Conservation (phyloP, 1,139 yeast species). For the Scheffersomyces illinoinensis region DNA sequence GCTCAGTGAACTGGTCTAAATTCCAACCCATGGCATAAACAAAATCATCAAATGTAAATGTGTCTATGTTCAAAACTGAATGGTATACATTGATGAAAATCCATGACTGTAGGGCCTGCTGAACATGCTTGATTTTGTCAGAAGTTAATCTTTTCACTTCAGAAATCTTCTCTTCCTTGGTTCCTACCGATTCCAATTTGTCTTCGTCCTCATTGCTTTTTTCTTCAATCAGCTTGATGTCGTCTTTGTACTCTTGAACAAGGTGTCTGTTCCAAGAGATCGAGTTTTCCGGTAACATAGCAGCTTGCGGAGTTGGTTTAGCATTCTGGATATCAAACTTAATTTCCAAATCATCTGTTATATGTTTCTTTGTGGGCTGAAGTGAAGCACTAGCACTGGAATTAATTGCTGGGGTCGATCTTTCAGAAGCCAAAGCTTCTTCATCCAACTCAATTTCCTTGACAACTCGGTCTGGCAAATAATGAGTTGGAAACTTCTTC, state of each 20-base stretch:
- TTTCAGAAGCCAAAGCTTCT: slow-evolving; percentile 8
- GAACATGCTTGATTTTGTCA: slow-evolving; percentile 16
- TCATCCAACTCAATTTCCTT: slow-evolving; percentile 20
- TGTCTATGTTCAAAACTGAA: slow-evolving; percentile 61
- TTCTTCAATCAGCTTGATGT: slow-evolving; percentile 9
- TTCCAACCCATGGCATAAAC: slow-evolving; percentile 63
- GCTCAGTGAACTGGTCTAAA: slow-evolving; percentile 39
- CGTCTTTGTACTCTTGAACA: slow-evolving; percentile 14
- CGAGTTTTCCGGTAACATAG: slow-evolving; percentile 35
- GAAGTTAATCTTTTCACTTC: slow-evolving; percentile 22
- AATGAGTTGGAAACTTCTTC: slow-evolving; percentile 35
- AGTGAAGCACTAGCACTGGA: slow-evolving; percentile 18
- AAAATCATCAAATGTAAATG: slow-evolving; percentile 80
- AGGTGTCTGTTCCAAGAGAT: slow-evolving; percentile 22
- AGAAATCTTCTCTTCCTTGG: slow-evolving; percentile 3
- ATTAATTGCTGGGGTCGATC: slow-evolving; percentile 10
- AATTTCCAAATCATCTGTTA: slow-evolving; percentile 38
- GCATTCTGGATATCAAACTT: slow-evolving; percentile 43
- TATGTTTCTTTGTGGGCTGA: slow-evolving; percentile 42
- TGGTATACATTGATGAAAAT: slow-evolving; percentile 71
- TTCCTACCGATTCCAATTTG: slow-evolving; percentile 2
- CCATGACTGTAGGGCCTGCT: slow-evolving; percentile 69
- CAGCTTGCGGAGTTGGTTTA: slow-evolving; percentile 30
- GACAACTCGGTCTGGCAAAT: slow-evolving; percentile 34
- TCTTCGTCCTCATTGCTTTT: slow-evolving; percentile 23